Evolutionary conservation across 768 basidiomycete species (phyloP), one percentile per base, ranked within the genome.

Genomic region (Tulasnella sp.): DNA sequence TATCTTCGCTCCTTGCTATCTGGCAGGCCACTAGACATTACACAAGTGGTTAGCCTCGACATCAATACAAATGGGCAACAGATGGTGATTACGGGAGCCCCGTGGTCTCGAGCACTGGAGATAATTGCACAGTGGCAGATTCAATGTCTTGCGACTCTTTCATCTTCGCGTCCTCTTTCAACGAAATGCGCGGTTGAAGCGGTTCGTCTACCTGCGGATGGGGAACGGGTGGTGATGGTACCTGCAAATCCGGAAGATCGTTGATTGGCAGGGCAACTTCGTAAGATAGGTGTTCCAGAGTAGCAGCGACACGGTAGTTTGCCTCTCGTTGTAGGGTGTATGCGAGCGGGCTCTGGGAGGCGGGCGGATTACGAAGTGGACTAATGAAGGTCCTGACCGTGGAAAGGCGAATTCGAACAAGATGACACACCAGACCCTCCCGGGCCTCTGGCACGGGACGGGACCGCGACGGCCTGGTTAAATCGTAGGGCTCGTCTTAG

Each of bases 1-100:
- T 99, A 99, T 67, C 94, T 88, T 67, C 95, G 88, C 1, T 94
- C 91, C 83, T 97, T 97, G 79, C 84, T 88, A 83, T 97, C 95
- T 54, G 94, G 95, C 76, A 88, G 88, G 72, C 86, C 85, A 76
- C 89, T 89, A 77, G 68, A 42, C 14, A 29, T 11, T 29, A 7
- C 38, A 25, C 3, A 31, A 40, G 37, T 12, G 75, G 34, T 40
- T 17, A 69, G 76, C 58, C 1, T 31, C 19, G 15, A 3, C 19
- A 72, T 42, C 12, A 54, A n/a, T 5, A 7, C 12, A 8, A 52
- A n/a, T 34, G 39, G 19, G 25, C 14, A n/a, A n/a, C n/a, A n/a
- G 31, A 3, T 34, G 45, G 5, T 22, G 67, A 54, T 31, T n/a
- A 75, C 74, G 74, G 74, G 31, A 75, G 39, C 12, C 54, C 22